Evolutionary conservation across 1,284 basidiomycete genomes (phyloP), one percentile per base, ranked within the genome.

Genomic region (Apiotrichum domesticum): DNA sequence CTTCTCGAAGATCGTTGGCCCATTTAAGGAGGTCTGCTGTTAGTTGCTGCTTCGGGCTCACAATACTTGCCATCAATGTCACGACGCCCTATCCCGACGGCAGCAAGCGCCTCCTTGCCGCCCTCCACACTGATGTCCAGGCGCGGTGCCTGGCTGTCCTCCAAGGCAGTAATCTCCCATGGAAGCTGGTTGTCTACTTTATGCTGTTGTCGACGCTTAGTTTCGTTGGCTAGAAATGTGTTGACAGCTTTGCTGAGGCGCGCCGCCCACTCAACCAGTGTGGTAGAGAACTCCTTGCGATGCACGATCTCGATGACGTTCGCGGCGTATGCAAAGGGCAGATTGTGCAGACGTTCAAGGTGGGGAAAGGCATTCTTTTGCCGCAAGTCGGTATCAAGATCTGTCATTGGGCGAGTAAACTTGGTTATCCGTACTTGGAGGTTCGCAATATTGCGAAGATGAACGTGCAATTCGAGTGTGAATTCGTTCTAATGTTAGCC

Each of bases 291-390:
- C 71, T 95, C 90, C 61, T 88, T 88, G 54, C 95, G 79, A 55
- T 94, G 80, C 0, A 95, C 88, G 40, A 95, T 85, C 75, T 98
- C 95, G 10, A 95, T 82, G 1, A 97, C 82, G 0, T 93, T 92
- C 1, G 91, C 88, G 0, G 90, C 89, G 73, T 98, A 98, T 0
- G 90, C 91, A 69, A 91, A 93, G 1, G 95, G 77, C 83, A 98
- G 89, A 56, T 84, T 86, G 68, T 96, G 91, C 41, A 98, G 78
- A 11, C 94, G 82, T 54, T 87, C 84, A 11, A 98, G 87, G 71
- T 98, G 92, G 21, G 87, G 83, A 74, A 98, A 98, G 51, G 87
- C 88, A 46, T 86, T 90, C 74, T 71, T 73, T 42, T 69, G 68
- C 15, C 68, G 50, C 62, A 91, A 83, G 65, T 84, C 85, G 63